Evolutionary conservation across 2,329 filamentous ascomycete species (phyloP).

Genomic region (Calonectria fujianensis): DNA sequence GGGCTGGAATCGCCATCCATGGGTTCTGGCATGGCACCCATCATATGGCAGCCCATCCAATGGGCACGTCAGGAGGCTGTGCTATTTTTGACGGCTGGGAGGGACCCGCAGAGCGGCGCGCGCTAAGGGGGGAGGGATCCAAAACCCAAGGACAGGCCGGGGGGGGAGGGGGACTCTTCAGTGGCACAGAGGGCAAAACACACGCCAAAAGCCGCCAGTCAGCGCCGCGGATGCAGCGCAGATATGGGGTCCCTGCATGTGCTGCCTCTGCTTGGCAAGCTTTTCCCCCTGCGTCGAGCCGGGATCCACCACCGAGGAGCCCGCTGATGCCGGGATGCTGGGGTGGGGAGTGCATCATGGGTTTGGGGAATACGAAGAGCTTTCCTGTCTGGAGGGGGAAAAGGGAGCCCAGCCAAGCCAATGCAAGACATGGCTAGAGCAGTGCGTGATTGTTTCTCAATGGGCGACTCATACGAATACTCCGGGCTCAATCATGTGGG

Average conservation of each 20-base stretch:
- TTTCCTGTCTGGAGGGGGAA: not conserved
- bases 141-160: not conserved
- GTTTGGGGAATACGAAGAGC: slow-evolving; percentile 28
- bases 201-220: slow-evolving; percentile 11
- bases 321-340: slow-evolving; percentile 31
- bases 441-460: not conserved
- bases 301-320: slow-evolving; percentile 26
- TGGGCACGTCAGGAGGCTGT: slow-evolving; percentile 43
- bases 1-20: slow-evolving; percentile 1
- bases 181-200: slow-evolving; percentile 3
- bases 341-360: slow-evolving; percentile 19
- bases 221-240: not conserved
- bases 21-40: slow-evolving; percentile 37
- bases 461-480: not conserved
- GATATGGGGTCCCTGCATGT: slow-evolving; percentile 24
- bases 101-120: slow-evolving; percentile 24
- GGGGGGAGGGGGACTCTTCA: not conserved
- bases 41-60: slow-evolving; percentile 15
- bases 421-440: slow-evolving; percentile 30
- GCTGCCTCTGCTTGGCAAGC: slow-evolving; percentile 15
- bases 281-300: slow-evolving; percentile 24
- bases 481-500: not conserved
- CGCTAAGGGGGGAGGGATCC: slow-evolving; percentile 13
- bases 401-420: slow-evolving; percentile 16
- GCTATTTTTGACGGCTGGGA: slow-evolving; percentile 53